Evolutionary conservation across 2,329 filamentous ascomycete species (phyloP).

Genomic region (Ramularia collo-cygni): DNA sequence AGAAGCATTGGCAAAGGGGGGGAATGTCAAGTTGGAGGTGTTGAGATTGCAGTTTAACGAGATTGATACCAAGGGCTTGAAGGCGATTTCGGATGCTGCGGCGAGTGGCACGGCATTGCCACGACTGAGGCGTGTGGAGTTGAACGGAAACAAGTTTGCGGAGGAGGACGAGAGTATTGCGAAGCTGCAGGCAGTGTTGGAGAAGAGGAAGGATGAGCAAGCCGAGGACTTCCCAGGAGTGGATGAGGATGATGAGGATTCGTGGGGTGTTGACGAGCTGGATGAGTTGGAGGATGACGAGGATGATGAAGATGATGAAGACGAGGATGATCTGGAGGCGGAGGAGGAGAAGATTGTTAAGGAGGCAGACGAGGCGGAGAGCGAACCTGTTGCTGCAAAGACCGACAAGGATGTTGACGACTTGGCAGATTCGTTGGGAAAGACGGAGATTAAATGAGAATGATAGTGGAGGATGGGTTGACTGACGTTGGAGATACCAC

Average conservation of each 20-base stretch:
- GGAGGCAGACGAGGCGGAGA: slow-evolving; percentile 64
- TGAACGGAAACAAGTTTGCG: slow-evolving; percentile 92
- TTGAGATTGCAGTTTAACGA: slow-evolving; percentile 91
- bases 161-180: slow-evolving; percentile 73
- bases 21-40: slow-evolving; percentile 72
- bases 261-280: slow-evolving; percentile 79
- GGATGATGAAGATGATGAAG: slow-evolving; percentile 53
- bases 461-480: too few species aligned
- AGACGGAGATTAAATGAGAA: slow-evolving; percentile 48
- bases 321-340: slow-evolving; percentile 55
- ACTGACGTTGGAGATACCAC: too few species aligned
- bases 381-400: slow-evolving; percentile 63
- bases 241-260: slow-evolving; percentile 66
- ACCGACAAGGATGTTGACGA: slow-evolving; percentile 75
- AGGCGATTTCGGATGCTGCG: slow-evolving; percentile 62
- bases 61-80: slow-evolving; percentile 69
- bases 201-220: slow-evolving; percentile 42
- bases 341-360: slow-evolving; percentile 63
- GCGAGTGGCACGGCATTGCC: slow-evolving; percentile 56
- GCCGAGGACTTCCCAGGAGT: slow-evolving; percentile 47
- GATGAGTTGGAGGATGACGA: slow-evolving; percentile 75
- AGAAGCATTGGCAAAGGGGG: slow-evolving; percentile 63
- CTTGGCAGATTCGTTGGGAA: slow-evolving; percentile 66
- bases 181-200: slow-evolving; percentile 55
- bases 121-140: slow-evolving; percentile 73